Evolutionary conservation across 768 basidiomycete species (phyloP).

Genomic region (Hebeloma cylindrosporum): DNA sequence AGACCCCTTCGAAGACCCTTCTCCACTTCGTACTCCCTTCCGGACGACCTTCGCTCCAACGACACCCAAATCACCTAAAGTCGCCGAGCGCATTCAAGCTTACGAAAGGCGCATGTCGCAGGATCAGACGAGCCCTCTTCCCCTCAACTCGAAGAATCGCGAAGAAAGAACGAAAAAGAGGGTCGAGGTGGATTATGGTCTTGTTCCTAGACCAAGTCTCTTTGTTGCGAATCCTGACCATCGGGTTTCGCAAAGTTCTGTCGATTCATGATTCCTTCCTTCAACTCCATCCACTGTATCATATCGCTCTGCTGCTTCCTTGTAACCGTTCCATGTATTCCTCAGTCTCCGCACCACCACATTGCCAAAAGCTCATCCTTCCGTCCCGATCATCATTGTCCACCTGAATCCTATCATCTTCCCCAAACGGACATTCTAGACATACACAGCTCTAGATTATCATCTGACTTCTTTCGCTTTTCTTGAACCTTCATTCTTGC

Average conservation of each 20-base stretch:
- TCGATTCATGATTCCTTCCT: constrained; percentile 1
- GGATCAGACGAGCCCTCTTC: constrained; percentile 35
- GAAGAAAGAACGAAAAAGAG: constrained; percentile 44
- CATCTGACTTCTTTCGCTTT: too few species aligned
- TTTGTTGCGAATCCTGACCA: constrained; percentile 76
- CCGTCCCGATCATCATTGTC: too few species aligned
- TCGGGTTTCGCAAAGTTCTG: constrained; percentile 16
- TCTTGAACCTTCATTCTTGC: too few species aligned
- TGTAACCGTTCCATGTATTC: too few species aligned
- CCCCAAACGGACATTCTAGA: too few species aligned
- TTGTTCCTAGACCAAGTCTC: constrained; percentile 60
- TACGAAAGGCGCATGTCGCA: constrained; percentile 62
- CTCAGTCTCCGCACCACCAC: too few species aligned
- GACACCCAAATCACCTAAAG: constrained; percentile 16
- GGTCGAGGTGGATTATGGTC: constrained; percentile 56
- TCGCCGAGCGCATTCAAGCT: constrained; percentile 54
- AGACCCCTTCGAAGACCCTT: constrained; percentile 5
- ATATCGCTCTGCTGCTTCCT: too few species aligned
- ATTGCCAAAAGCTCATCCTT: too few species aligned
- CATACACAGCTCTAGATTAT: too few species aligned
- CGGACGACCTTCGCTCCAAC: constrained; percentile 2
- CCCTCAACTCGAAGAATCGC: constrained; percentile 40
- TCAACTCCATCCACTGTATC: too few species aligned
- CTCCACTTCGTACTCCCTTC: constrained; percentile 8
- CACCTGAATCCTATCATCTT: too few species aligned